Base-by-base conservation (phyloP, 2,329 filamentous ascomycete genomes). In the Arthrobotrys sphaeroides region DNA sequence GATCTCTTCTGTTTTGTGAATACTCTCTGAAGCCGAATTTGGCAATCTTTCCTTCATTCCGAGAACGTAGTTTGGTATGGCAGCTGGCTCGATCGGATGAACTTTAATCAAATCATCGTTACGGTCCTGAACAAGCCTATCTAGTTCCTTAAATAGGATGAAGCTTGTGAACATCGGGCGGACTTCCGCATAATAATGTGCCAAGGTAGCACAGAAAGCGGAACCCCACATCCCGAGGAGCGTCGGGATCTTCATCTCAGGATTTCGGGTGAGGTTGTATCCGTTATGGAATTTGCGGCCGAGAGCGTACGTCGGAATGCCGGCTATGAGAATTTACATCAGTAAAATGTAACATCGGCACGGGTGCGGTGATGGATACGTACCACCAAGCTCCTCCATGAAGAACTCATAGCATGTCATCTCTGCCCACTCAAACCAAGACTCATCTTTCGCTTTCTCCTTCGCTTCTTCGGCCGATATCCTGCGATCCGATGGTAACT, bases 341-440 rank as follows among this genome's bases (percentile, higher is more conserved):
- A 70, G 51, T 53, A 31, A 9, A 36, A 28, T 22, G 6, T 28
- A 20, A n/a, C n/a, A n/a, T n/a, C n/a, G n/a, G n/a, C n/a, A n/a
- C n/a, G 13, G 31, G 33, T 26, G 42, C 2, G 31, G 36, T 2
- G 5, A 2, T 20, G 47, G 13, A 12, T 38, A 7, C 33, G n/a
- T 61, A 73, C 69, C 69, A 26, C 70, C 70, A 9, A 74, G 43
- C 80, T 97, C 94, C 82, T 98, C 94, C 79, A 93, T 97, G 82
- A 95, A 97, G 81, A 97, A 90, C 81, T 98, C 94, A 80, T 96
- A 97, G 0, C 94, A 94, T 0, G 93, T 96, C 80, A 94, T 91
- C 80, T 99, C 95, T 79, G 95, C 97, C 94, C 95, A 98, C 80
- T 99, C 94, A 80, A 98, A 99, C 92, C 94, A 98, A 2, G 86